Percentiles rank a stretch among this genome's conserved stretches.
These are phyloP conservation scores for Globisporangium sylvaticum DNA, from an alignment of 352 stramenopile genomes.

Conservation along the genomic window DNA sequence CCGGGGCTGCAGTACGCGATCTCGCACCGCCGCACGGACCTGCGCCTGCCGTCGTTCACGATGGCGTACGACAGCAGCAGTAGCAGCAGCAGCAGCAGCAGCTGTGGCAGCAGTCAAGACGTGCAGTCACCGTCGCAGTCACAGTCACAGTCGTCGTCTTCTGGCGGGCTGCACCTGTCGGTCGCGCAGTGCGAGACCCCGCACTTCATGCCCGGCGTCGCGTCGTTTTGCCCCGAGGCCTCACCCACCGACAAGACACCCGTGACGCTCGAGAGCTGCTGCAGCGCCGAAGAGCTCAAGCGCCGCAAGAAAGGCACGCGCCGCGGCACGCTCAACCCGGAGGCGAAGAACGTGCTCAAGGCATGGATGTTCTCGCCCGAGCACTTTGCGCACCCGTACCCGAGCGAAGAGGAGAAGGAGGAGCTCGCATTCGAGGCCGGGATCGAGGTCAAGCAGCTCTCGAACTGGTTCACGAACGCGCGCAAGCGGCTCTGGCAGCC, in stretches of 20 bases:
- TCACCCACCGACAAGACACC: conserved; percentile 36
- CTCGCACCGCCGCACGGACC: conserved; percentile 33
- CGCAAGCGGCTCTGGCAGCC: conserved; percentile 85
- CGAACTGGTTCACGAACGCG: conserved; percentile 90
- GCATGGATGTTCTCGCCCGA: conserved; percentile 89
- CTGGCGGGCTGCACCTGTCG: conserved; percentile 27
- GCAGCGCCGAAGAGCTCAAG: conserved; percentile 16
- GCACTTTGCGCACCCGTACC: conserved; percentile 85
- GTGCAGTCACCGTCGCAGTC: background rate
- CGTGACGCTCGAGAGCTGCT: background rate
- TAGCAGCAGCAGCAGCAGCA: conserved; percentile 2
- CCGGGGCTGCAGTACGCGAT: conserved; percentile 67
- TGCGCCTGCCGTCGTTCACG: conserved; percentile 49
- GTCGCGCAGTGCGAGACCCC: conserved; percentile 31
- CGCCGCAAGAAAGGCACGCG: conserved; percentile 80
- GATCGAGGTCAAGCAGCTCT: conserved; percentile 88
- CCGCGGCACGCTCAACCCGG: conserved; percentile 72
- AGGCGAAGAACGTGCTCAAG: conserved; percentile 86
- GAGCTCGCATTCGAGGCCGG: conserved; percentile 71
- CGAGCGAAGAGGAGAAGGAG: conserved; percentile 87
- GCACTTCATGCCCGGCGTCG: conserved; percentile 26
- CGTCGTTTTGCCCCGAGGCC: conserved; percentile 26
- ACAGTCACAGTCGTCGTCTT: background rate
- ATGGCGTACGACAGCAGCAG: conserved; percentile 14
- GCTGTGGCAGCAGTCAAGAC: background rate